A percentile compares a stretch with the other conserved stretches of the same genome.
Conservation (phyloP, 1,284 basidiomycete species). For the Sphaerobolus stellatus region DNA sequence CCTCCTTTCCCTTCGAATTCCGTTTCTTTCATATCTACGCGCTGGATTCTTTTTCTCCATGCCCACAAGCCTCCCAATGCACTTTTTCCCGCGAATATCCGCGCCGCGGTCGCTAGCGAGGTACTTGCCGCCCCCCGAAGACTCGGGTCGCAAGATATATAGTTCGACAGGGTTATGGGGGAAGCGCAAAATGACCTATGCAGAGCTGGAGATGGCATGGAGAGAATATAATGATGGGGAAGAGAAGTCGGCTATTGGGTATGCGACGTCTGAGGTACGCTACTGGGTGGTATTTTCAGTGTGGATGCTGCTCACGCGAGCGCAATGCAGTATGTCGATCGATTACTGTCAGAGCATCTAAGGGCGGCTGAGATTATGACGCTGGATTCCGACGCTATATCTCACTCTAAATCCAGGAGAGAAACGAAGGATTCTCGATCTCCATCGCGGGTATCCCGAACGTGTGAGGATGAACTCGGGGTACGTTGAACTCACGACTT, state of each 20-base stretch:
- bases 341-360: not conserved
- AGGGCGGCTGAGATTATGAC: not conserved
- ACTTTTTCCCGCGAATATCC: too few species aligned
- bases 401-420: not conserved
- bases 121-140: too few species aligned
- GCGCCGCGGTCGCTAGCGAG: too few species aligned
- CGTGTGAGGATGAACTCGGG: too few species aligned
- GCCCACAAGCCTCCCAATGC: too few species aligned
- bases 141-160: too few species aligned
- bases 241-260: not conserved
- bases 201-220: not conserved
- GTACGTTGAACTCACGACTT: too few species aligned
- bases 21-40: too few species aligned
- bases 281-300: not conserved
- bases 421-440: not conserved
- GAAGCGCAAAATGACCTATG: not conserved
- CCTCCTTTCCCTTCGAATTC: too few species aligned
- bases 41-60: too few species aligned
- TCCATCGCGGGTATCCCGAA: not conserved
- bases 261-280: not conserved
- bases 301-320: not conserved
- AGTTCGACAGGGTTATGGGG: not conserved
- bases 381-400: not conserved
- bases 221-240: not conserved
- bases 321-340: not conserved